Base-by-base conservation (phyloP, 495 filamentous ascomycete genomes). In the Endocarpon pusillum region DNA sequence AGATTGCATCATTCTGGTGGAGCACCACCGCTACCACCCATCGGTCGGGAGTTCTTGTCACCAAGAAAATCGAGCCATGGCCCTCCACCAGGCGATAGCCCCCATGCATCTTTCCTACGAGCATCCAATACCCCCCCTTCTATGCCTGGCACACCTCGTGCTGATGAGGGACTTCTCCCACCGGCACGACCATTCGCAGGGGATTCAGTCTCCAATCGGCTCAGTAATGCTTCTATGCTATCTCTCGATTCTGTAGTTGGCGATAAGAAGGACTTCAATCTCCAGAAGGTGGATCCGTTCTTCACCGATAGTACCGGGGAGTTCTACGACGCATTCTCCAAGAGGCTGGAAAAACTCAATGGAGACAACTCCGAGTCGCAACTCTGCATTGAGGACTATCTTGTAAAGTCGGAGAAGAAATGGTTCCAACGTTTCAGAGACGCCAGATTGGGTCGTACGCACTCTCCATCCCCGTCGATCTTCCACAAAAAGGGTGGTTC, bases 201-300 rank as follows among this genome's bases (percentile, higher is more conserved):
- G 20, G 28, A 31, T 14, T 31, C 28, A 31, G 39, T 54, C 28
- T 48, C 46, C 12, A 58, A 47, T 17, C 53, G 59, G n/a, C 48
- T 64, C 14, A 61, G 53, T 30, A 52, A 52, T 25, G 38, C 57
- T 20, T 64, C 71, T 44, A 48, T 67, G 36, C 50, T 64, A 19
- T 62, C 59, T 2, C 61, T 66, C 27, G 59, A 66, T 20, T 67
- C 66, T 1, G 64, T 78, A 4, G 60, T 73, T 11, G 70, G 70
- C 10, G 71, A 72, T 32, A 62, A 68, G 40, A 69, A 68, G 18
- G 70, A 79, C 39, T 71, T 69, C 38, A 67, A 69, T 39, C 61
- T 78, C 8, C 75, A 79, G 42, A 69, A 78, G 32, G 72, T 79
- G 3, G 71, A 77, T 35, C 75, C 74, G 3, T 75, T 69, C 56